phyloP scores from a whole-genome alignment of 2,329 filamentous ascomycete genomes.

The Penicillium sp. region DNA sequence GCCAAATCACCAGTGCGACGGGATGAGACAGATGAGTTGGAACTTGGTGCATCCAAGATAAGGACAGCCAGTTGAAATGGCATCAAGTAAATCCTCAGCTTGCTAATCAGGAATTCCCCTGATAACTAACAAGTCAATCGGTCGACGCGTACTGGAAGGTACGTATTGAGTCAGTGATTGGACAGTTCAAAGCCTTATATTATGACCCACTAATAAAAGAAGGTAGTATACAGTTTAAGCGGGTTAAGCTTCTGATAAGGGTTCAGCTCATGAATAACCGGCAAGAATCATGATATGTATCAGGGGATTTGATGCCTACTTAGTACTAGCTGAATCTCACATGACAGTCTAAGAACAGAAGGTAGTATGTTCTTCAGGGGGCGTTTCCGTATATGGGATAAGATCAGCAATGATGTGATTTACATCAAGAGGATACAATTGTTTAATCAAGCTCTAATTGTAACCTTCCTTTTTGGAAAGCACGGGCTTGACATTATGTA shows the following conservation, averaged over 20 bases:
- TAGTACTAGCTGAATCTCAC: neutral
- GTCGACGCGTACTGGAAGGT: too few relatives aligned
- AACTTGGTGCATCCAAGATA: too few relatives aligned
- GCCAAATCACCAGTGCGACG: too few relatives aligned
- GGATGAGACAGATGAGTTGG: too few relatives aligned
- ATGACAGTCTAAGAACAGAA: conserved; percentile 2
- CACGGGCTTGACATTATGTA: neutral
- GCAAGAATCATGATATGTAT: neutral
- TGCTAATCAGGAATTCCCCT: too few relatives aligned
- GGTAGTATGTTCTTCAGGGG: neutral
- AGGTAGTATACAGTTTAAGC: conserved; percentile 1
- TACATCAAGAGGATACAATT: too few relatives aligned
- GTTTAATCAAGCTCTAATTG: neutral
- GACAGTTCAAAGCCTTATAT: neutral
- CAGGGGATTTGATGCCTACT: too few relatives aligned
- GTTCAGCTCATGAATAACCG: neutral
- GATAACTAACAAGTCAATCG: too few relatives aligned
- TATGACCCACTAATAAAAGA: neutral
- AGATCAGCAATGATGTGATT: neutral
- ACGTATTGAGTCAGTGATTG: too few relatives aligned
- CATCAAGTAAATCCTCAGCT: too few relatives aligned
- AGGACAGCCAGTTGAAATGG: too few relatives aligned
- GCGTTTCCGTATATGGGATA: neutral
- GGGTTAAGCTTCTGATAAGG: conserved; percentile 3
- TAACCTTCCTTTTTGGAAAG: conserved; percentile 6